Evolutionary conservation across 306 rosid genomes (phyloP).

Genomic region (Lagenaria siceraria): DNA sequence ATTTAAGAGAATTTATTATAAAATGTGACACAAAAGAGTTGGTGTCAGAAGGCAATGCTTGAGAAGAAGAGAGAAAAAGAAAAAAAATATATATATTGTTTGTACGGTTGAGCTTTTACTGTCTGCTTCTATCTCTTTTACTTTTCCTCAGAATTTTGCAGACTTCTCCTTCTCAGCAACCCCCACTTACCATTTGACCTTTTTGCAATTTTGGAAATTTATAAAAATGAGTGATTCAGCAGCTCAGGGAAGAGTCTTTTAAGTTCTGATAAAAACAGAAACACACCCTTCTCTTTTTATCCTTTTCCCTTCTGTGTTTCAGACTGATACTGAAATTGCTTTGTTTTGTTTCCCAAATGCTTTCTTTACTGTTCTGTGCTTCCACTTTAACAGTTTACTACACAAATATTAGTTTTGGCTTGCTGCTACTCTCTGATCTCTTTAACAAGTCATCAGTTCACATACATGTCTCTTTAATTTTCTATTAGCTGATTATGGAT

Average conservation of each 20-base stretch:
- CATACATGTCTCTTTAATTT: neutral
- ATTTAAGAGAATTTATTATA: constrained; percentile 26
- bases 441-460: neutral
- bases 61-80: constrained; percentile 14
- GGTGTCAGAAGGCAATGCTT: constrained; percentile 47
- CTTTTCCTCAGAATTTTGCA: constrained; percentile 70
- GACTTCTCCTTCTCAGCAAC: constrained; percentile 16
- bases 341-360: neutral
- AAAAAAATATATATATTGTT: constrained; percentile 22
- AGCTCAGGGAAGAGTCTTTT: constrained; percentile 8
- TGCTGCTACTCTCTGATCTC: neutral
- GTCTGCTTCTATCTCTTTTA: constrained; percentile 53
- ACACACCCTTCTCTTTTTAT: constrained; percentile 5
- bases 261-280: constrained; percentile 13
- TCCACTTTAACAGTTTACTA: neutral
- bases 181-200: constrained; percentile 50
- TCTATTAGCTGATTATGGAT: neutral
- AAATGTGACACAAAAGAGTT: constrained; percentile 35
- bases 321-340: constrained; percentile 2
- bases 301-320: neutral
- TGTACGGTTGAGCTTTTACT: constrained; percentile 89
- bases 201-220: constrained; percentile 21
- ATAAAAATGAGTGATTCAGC: constrained; percentile 15
- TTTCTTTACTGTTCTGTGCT: constrained; percentile 1
- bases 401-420: neutral